A percentile compares a stretch with the other conserved stretches of the same genome.
These are phyloP conservation scores for Pseudevernia furfuracea DNA, from an alignment of 495 filamentous ascomycete species.

Conservation along the genomic window DNA sequence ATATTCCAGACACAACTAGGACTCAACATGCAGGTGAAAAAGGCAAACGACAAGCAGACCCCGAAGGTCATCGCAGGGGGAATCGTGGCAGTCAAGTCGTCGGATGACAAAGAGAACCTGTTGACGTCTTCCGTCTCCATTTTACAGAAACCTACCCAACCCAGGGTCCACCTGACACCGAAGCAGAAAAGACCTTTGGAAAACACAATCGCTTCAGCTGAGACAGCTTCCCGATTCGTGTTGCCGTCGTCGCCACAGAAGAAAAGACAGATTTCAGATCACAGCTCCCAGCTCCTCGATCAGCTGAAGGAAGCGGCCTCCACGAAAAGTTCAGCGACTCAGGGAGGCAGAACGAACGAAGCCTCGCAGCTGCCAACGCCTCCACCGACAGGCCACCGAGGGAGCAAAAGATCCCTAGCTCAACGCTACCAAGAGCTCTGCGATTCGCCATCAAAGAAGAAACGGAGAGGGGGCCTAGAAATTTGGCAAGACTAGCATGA, in stretches of 20 bases:
- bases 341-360: background rate
- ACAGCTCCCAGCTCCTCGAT: background rate
- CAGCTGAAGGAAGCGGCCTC: background rate
- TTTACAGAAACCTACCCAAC: background rate
- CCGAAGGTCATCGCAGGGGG: background rate
- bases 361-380: background rate
- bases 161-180: background rate
- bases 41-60: background rate
- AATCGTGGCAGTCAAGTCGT: background rate
- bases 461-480: background rate
- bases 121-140: background rate
- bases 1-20: slow-evolving; percentile 24
- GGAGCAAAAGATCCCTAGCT: background rate
- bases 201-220: background rate
- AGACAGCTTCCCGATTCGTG: background rate
- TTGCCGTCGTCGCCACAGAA: background rate
- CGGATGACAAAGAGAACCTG: background rate
- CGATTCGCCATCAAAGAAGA: background rate
- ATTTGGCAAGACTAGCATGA: background rate
- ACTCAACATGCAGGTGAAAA: slow-evolving; percentile 8
- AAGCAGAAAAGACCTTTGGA: background rate
- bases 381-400: background rate
- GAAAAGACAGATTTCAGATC: background rate
- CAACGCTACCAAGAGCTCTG: background rate
- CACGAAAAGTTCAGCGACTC: background rate